Base-by-base conservation (phyloP, 805 yeast genomes). In the Wickerhamiella musiphila region DNA sequence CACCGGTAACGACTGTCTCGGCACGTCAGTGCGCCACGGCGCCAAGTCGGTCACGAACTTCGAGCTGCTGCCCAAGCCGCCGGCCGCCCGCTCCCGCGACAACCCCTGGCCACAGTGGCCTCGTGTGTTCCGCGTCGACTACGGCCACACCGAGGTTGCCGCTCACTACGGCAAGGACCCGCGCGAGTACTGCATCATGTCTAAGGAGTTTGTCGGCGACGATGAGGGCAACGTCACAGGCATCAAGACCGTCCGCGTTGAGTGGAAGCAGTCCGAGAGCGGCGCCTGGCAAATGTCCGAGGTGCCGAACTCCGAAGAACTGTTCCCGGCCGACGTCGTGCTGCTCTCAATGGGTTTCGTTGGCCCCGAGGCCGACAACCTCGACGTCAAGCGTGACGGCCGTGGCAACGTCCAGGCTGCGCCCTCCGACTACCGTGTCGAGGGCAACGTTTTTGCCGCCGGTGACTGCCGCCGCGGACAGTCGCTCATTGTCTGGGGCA, bases 31-130 rank as follows among this genome's bases (percentile, higher is more conserved):
- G 23, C 77, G 96, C 62, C 96, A 90, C 54, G 95, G 94, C 26
- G 96, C 96, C 40, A 73, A 78, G 54, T 78, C 93, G 7, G 94
- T 90, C 36, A 68, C 74, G 42, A 86, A 86, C 68, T 90, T 86
- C 55, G 98, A 86, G 63, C 66, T 86, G 53, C 65, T 86, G 46
- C 98, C 98, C 37, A 73, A 76, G 47, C 98, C 98, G 41, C 79
- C 95, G 23, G 66, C 66, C 19, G 67, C 70, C 37, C 71, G 95
- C 56, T 77, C 84, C 28, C 78, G 73, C 59, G 95, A 90, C 59
- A 86, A 86, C 60, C 96, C 98, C 57, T 86, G 98, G 98, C 98
- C 98, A 27, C 98, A 86, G 62, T 86, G 96, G 96, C 96, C 98
- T 45, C 69, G 94, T 54, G 71, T 90, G 49, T 86, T 90, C 77